Evolutionary conservation across 371 early-diverging fungal genomes (phyloP).

Genomic region (Mucor plumbeus): DNA sequence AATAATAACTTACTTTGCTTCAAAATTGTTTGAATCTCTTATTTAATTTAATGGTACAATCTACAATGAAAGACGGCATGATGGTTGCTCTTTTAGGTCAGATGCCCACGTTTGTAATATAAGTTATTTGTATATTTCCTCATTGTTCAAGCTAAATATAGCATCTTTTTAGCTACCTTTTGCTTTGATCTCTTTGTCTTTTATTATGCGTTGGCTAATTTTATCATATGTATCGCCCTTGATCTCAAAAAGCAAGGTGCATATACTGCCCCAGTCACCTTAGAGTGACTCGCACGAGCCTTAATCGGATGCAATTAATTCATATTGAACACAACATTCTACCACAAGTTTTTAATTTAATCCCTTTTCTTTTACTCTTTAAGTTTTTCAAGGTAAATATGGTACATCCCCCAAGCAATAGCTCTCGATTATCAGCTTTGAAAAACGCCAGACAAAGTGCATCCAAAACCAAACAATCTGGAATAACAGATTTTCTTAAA

Average conservation of each 20-base stretch:
- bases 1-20: neutral
- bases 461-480: neutral
- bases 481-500: slow-evolving; percentile 5
- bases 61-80: neutral
- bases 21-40: neutral
- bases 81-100: neutral
- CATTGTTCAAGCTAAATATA: no score
- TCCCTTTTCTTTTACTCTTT: neutral
- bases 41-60: neutral
- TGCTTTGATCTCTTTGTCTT: no score
- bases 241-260: no score
- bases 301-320: slow-evolving; percentile 5
- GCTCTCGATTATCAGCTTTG: slow-evolving; percentile 10
- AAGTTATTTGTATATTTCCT: no score
- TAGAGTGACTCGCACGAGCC: neutral
- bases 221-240: no score
- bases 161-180: no score
- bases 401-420: slow-evolving; percentile 5
- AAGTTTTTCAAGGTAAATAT: neutral
- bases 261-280: neutral
- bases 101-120: neutral
- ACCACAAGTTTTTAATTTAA: neutral
- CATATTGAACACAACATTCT: neutral
- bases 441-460: slow-evolving; percentile 4
- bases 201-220: no score